These are phyloP conservation scores for Claviceps monticola DNA, from an alignment of 2,329 filamentous ascomycete genomes.

Conservation along the genomic window DNA sequence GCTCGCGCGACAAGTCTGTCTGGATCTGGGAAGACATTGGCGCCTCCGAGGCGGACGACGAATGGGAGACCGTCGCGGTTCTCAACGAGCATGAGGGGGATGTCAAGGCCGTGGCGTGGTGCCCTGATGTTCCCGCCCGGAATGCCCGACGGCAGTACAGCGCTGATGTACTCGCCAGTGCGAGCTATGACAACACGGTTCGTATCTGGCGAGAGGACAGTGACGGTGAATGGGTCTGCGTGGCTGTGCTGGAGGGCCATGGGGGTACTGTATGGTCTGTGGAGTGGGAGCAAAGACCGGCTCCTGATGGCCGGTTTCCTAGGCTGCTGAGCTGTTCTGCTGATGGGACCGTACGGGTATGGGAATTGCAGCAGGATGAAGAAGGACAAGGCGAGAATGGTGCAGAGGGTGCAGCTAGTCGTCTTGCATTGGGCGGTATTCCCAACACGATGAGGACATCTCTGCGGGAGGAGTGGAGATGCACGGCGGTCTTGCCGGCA, in stretches of 20 bases:
- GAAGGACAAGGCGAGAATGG: constrained; percentile 16
- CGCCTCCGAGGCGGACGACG: constrained; percentile 62
- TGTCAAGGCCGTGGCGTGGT: constrained; percentile 90
- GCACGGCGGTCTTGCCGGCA: constrained; percentile 60
- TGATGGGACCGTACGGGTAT: constrained; percentile 66
- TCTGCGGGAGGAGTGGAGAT: constrained; percentile 71
- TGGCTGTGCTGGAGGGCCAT: constrained; percentile 69
- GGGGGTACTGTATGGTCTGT: constrained; percentile 80
- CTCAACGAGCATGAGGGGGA: constrained; percentile 90
- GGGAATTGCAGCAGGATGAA: constrained; percentile 50
- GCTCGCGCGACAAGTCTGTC: constrained; percentile 81
- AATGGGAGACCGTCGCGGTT: constrained; percentile 93
- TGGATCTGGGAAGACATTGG: constrained; percentile 98
- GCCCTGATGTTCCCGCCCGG: constrained; percentile 49
- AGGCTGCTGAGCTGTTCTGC: constrained; percentile 75
- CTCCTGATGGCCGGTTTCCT: constrained; percentile 29
- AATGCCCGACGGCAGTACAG: constrained; percentile 33
- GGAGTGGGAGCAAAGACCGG: constrained; percentile 47
- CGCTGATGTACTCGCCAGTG: constrained; percentile 67
- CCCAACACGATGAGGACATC: constrained; percentile 80
- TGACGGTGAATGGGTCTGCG: constrained; percentile 84
- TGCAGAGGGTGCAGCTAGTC: constrained; percentile 17
- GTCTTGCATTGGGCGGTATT: constrained; percentile 42
- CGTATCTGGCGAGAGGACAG: constrained; percentile 79
- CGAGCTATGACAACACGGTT: constrained; percentile 89